Conservation (phyloP, 345 rosid species). For the Turritis glabra region DNA sequence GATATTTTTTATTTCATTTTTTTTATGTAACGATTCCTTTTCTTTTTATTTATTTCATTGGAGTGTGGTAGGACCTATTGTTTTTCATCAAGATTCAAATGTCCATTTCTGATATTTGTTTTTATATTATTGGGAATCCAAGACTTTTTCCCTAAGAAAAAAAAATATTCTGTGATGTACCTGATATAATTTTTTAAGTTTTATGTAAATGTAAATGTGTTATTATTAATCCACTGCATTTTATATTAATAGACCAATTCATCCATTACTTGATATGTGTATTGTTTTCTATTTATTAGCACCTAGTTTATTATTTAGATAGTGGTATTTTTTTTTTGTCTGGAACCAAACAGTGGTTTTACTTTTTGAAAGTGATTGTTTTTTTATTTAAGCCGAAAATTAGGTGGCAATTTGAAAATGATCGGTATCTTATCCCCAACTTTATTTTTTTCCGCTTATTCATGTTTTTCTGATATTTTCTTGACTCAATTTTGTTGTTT, state of each 20-base stretch:
- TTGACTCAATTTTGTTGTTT: background rate
- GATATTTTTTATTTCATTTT: background rate
- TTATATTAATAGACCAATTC: conserved; percentile 34
- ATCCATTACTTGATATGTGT: background rate
- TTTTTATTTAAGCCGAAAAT: conserved; percentile 20
- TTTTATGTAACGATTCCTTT: background rate
- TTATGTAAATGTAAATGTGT: background rate
- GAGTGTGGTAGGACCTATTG: conserved; percentile 25
- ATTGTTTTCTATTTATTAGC: conserved; percentile 15
- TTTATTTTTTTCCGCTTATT: background rate
- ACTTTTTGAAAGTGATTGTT: conserved; percentile 34
- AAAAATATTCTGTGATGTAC: conserved; percentile 17
- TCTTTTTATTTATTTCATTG: background rate
- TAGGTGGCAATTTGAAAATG: conserved; percentile 31
- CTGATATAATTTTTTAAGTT: background rate
- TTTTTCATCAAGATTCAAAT: conserved; percentile 31
- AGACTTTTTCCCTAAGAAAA: conserved; percentile 28
- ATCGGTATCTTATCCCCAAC: conserved; percentile 33
- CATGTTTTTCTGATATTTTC: background rate
- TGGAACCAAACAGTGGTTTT: conserved; percentile 29
- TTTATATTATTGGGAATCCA: conserved; percentile 18
- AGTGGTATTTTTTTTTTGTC: conserved; percentile 1
- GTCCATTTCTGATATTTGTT: conserved; percentile 29
- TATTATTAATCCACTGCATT: background rate
- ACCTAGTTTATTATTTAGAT: conserved; percentile 17